Evolutionary conservation across 1,139 yeast species (phyloP).

Genomic region (Pichia sp.): DNA sequence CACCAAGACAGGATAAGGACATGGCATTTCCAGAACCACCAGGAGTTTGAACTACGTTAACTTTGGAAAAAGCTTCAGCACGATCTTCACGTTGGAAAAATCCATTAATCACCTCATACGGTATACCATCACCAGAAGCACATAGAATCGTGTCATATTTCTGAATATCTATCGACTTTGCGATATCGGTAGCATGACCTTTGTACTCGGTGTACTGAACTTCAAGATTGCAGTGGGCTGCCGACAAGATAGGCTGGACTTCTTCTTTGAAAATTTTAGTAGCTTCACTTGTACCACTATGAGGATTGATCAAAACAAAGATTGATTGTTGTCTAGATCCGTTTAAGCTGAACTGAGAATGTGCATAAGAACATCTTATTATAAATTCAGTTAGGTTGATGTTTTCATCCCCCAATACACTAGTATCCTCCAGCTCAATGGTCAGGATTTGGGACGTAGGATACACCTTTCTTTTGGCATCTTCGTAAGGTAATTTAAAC

Average conservation of each 20-base stretch:
- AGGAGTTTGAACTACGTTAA: slow-evolving; percentile 82
- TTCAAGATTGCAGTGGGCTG: slow-evolving; percentile 58
- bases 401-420: slow-evolving; percentile 1
- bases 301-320: slow-evolving; percentile 75
- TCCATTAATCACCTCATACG: slow-evolving; percentile 92
- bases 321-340: slow-evolving; percentile 6
- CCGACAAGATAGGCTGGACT: slow-evolving; percentile 68
- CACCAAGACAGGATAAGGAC: slow-evolving; percentile 75
- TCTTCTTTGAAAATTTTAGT: slow-evolving; percentile 48
- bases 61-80: slow-evolving; percentile 55
- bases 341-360: slow-evolving; percentile 27
- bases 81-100: slow-evolving; percentile 62
- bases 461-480: slow-evolving; percentile 8
- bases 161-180: slow-evolving; percentile 46
- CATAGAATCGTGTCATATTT: slow-evolving; percentile 77
- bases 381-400: slow-evolving; percentile 19
- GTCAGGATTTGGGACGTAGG: slow-evolving; percentile 17
- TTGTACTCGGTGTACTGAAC: slow-evolving; percentile 59
- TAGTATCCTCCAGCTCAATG: slow-evolving; percentile 8
- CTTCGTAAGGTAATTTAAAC: slow-evolving; percentile 13
- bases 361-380: slow-evolving; percentile 37
- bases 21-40: slow-evolving; percentile 96
- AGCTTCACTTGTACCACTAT: slow-evolving; percentile 87
- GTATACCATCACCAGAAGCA: slow-evolving; percentile 97
- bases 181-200: slow-evolving; percentile 74